phyloP scores from a whole-genome alignment of 2,329 filamentous ascomycete species.

The Coniochaeta hoffmannii region DNA sequence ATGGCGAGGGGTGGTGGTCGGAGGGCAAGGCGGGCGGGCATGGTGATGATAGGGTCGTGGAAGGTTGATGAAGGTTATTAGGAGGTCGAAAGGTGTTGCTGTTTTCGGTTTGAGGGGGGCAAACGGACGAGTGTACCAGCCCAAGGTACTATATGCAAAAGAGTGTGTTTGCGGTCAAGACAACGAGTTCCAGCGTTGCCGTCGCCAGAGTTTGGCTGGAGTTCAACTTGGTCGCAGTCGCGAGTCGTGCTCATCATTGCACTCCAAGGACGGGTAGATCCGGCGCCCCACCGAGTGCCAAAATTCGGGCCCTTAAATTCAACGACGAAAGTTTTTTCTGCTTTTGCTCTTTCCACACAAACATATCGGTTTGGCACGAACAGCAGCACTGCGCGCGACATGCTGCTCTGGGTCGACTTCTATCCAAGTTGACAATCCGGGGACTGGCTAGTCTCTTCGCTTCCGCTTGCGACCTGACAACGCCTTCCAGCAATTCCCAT shows the following conservation, averaged over 20 bases:
- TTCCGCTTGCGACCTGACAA: neutral
- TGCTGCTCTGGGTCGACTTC: constrained; percentile 11
- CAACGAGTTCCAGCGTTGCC: neutral
- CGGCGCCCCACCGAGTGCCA: neutral
- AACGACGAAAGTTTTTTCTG: constrained; percentile 5
- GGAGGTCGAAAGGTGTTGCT: neutral
- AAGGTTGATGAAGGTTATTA: neutral
- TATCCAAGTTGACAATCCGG: constrained; percentile 13
- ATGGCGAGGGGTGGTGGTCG: neutral
- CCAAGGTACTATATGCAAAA: neutral
- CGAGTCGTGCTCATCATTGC: neutral
- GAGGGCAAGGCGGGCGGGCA: neutral
- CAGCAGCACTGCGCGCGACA: constrained; percentile 10
- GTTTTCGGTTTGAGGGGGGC: neutral
- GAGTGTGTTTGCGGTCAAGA: neutral
- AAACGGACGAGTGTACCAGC: neutral
- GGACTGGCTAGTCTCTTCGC: constrained; percentile 11
- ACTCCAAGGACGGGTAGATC: neutral
- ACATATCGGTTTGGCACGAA: constrained; percentile 4
- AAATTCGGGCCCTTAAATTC: neutral
- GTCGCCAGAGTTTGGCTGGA: too few species aligned
- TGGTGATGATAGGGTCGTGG: neutral
- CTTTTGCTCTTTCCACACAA: constrained; percentile 4
- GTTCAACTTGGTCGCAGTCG: neutral
- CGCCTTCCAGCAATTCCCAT: neutral